Evolutionary conservation across 192 early-diverging fungal species (phyloP).

Genomic region (Allomyces javanicus): DNA sequence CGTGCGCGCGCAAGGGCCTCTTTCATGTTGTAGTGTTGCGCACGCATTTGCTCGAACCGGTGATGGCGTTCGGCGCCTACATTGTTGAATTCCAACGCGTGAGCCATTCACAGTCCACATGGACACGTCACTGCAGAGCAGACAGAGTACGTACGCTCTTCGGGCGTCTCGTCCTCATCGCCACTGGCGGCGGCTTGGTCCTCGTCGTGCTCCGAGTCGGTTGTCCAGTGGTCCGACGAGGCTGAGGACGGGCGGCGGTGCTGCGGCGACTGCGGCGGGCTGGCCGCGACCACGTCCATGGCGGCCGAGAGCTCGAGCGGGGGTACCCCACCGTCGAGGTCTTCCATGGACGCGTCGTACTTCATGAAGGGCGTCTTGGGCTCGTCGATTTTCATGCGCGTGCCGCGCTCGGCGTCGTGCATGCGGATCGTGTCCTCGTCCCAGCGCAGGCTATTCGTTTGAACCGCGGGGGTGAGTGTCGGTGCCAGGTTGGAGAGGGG

Average conservation of each 20-base stretch:
- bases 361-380: constrained; percentile 82
- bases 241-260: no score
- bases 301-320: not conserved
- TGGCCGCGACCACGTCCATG: constrained; percentile 1
- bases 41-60: constrained; percentile 53
- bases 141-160: constrained; percentile 6
- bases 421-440: constrained; percentile 81
- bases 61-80: constrained; percentile 33
- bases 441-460: constrained; percentile 42
- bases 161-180: constrained; percentile 18
- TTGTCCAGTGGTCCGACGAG: no score
- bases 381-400: constrained; percentile 92
- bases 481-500: no score
- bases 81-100: not conserved
- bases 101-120: no score
- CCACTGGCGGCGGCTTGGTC: constrained; percentile 11
- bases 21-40: constrained; percentile 82
- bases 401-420: constrained; percentile 72
- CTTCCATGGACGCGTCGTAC: constrained; percentile 15
- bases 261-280: no score
- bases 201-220: constrained; percentile 9
- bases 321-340: not conserved
- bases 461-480: not conserved
- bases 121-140: no score
- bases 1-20: constrained; percentile 33